Evolutionary conservation across 768 basidiomycete genomes (phyloP), one percentile per base, ranked within the genome.

Genomic region (Tricholoma flavovirens): DNA sequence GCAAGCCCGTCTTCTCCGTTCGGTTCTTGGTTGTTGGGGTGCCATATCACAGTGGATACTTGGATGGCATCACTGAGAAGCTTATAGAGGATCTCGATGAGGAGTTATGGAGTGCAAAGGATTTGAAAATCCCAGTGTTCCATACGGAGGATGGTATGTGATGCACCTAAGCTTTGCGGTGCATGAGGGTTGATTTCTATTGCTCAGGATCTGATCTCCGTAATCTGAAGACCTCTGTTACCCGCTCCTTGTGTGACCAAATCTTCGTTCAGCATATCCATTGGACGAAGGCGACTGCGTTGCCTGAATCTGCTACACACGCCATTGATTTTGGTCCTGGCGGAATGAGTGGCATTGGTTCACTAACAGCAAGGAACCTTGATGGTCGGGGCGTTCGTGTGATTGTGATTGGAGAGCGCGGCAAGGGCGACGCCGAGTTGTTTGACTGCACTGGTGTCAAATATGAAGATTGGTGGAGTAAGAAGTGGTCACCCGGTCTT

Each of bases 311-410:
- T 8, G 93, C 94, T 0, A 98, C 95, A 4, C 97, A 99, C 69
- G 88, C 92, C 2, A 75, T 98, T 59, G 97, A 99, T 72, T 98
- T 99, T 64, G 97, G 97, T 53, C 93, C 97, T 1, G 96, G 97
- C 58, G 95, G 96, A 12, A 67, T 90, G 54, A 92, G 88, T 65
- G 96, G 97, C 11, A 95, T 98, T 61, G 96, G 96, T 40, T 86
- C 88, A 53, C 78, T 98, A 55, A 95, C 94, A 42, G 86, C 88
- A 4, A 84, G 88, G 63, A 95, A 94, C 71, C 78, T 95, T 45
- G 93, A 97, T 63, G 97, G 97, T 12, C 87, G 92, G 26, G 97
- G 97, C 53, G 84, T 99, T 29, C 86, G 93, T 48, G 85, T 95
- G 49, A 81, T 98, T 60, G 84, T 96, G 60, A 81, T 87, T 17